These are phyloP conservation scores for Capsella bursapastoris DNA, from an alignment of 345 rosid species.

Conservation along the genomic window DNA sequence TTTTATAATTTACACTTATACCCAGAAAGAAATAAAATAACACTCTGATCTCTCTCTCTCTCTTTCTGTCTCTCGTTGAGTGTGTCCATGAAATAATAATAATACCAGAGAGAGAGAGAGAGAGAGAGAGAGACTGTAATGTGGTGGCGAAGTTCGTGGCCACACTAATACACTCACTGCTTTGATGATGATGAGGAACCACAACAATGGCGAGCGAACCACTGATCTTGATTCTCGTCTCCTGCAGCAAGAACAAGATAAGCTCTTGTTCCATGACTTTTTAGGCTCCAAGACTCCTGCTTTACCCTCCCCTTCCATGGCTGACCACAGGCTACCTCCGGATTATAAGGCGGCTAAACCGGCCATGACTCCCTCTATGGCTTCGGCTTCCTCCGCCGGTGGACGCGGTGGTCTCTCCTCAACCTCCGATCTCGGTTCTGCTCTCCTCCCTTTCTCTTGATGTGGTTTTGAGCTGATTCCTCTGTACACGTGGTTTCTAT, in stretches of 20 bases:
- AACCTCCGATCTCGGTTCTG: slow-evolving; percentile 84
- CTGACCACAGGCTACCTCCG: slow-evolving; percentile 46
- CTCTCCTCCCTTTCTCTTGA: slow-evolving; percentile 44
- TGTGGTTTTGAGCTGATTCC: slow-evolving; percentile 22
- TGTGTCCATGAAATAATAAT: slow-evolving; percentile 37
- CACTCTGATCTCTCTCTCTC: slow-evolving; percentile 12
- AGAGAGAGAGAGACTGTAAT: slow-evolving; percentile 34
- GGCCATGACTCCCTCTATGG: slow-evolving; percentile 53
- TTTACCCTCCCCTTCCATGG: slow-evolving; percentile 48
- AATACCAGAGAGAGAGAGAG: background rate
- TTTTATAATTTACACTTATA: slow-evolving; percentile 23
- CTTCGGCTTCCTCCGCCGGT: slow-evolving; percentile 62
- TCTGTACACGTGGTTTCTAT: slow-evolving; percentile 25
- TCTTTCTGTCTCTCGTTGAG: slow-evolving; percentile 37
- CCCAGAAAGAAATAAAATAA: slow-evolving; percentile 22
- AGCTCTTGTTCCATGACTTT: slow-evolving; percentile 87
- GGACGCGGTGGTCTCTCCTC: slow-evolving; percentile 71
- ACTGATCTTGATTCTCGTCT: slow-evolving; percentile 36
- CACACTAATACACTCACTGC: slow-evolving; percentile 38
- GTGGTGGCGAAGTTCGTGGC: slow-evolving; percentile 57
- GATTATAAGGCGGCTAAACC: slow-evolving; percentile 39
- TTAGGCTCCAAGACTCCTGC: slow-evolving; percentile 67
- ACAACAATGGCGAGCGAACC: slow-evolving; percentile 39
- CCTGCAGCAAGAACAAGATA: slow-evolving; percentile 47
- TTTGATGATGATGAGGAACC: slow-evolving; percentile 55